Base-by-base conservation (phyloP, 1,139 yeast species). In the Hemisphaericaspora subhashii region DNA sequence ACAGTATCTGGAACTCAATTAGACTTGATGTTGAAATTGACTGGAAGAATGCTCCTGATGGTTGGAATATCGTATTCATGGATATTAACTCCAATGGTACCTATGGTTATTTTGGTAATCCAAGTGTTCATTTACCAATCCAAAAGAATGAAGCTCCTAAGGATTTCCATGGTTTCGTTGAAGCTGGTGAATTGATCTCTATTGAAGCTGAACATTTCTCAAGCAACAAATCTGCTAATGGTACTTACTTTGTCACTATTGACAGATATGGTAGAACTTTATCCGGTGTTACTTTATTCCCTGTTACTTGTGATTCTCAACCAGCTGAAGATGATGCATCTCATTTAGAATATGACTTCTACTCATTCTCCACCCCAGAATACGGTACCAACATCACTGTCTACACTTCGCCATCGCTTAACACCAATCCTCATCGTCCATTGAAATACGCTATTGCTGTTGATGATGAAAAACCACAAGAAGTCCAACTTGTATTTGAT, bases 271-370 rank as follows among this genome's bases (percentile, higher is more conserved):
- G 52, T 15, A 31, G 44, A 29, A 46, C 52, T 18, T 39, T 42
- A 27, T 47, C 52, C 12, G 50, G 50, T 3, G 51, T 47, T 5
- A 44, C 50, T 8, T 41, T 50, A n/a, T 45, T 45, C 46, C 54
- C 54, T 3, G 46, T 41, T 13, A 45, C 38, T 27, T 33, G 40
- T 25, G 54, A 40, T 26, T 44, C 53, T 10, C 54, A 50, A 37
- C 25, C 17, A 11, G 45, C 54, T 14, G 30, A 38, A 17, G 37
- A 39, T 6, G 21, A 15, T 11, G 44, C 43, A 30, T n/a, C 46
- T 10, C 44, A 37, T 27, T 48, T 50, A 35, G 53, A 49, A 38
- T 50, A 50, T 35, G 47, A 47, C 28, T 47, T 50, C 23, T 50
- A 46, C 31, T 25, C 39, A 7, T 46, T 48, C 31, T 31, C 43